phyloP scores from a whole-genome alignment of 805 yeast genomes.

The Ogataea parapolymorpha region DNA sequence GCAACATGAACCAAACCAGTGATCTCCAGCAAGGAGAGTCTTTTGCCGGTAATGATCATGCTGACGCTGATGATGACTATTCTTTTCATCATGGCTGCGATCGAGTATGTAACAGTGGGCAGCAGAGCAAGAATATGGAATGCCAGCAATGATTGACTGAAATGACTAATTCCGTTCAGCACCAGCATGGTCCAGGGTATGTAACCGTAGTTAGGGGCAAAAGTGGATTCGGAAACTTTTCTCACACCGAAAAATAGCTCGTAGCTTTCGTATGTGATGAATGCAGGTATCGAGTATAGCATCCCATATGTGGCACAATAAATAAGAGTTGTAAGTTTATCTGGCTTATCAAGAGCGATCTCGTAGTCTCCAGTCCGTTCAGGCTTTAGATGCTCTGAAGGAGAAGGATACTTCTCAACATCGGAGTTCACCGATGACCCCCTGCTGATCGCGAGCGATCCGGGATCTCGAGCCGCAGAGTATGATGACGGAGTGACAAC shows the following conservation, averaged over 20 bases:
- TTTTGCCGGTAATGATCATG: constrained; percentile 57
- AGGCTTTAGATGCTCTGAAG: not conserved
- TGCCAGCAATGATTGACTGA: constrained; percentile 74
- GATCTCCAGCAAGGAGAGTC: constrained; percentile 43
- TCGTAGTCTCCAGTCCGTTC: constrained; percentile 5
- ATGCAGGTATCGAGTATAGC: constrained; percentile 67
- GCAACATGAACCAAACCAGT: constrained; percentile 51
- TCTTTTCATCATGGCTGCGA: constrained; percentile 84
- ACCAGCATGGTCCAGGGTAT: constrained; percentile 49
- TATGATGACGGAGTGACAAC: constrained; percentile 51
- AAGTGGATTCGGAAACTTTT: constrained; percentile 5
- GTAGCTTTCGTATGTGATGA: constrained; percentile 58
- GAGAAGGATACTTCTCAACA: constrained; percentile 7
- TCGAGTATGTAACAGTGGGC: constrained; percentile 81
- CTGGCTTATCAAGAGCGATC: constrained; percentile 48
- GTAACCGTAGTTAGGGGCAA: constrained; percentile 24
- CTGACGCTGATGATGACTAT: constrained; percentile 80
- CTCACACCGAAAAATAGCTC: constrained; percentile 21
- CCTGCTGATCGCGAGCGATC: constrained; percentile 15
- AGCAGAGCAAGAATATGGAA: constrained; percentile 77
- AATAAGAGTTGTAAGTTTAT: constrained; percentile 74
- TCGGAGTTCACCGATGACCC: constrained; percentile 1
- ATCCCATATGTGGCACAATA: constrained; percentile 78
- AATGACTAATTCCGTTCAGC: constrained; percentile 73
- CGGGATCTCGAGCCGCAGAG: constrained; percentile 9